Conservation (phyloP, 2,329 filamentous ascomycete genomes). For the Talaromyces sp. region DNA sequence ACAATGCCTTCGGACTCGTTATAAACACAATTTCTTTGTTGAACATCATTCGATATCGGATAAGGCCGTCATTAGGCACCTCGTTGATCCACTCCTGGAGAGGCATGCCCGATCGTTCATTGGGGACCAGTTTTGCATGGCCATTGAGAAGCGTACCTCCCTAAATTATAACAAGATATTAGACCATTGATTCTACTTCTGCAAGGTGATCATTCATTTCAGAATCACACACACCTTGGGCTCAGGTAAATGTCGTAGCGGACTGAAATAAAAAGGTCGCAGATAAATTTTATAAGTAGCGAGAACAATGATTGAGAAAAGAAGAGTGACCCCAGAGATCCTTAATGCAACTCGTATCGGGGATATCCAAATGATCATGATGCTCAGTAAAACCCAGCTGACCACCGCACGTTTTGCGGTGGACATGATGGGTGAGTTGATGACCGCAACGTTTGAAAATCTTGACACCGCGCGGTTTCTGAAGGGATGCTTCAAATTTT, state of each 20-base stretch:
- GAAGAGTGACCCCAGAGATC: not conserved
- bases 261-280: constrained; percentile 2
- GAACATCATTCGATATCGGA: constrained; percentile 9
- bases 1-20: constrained; percentile 11
- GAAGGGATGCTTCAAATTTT: not conserved
- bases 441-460: not conserved
- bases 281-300: constrained; percentile 1
- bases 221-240: not conserved
- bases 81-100: constrained; percentile 14
- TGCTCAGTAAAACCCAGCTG: not conserved
- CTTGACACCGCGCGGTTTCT: not conserved
- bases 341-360: not conserved
- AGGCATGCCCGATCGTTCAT: constrained; percentile 13
- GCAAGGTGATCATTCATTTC: too few species aligned
- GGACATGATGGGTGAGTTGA: not conserved
- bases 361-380: not conserved
- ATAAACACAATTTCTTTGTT: constrained; percentile 10
- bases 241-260: constrained; percentile 5
- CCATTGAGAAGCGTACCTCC: constrained; percentile 7
- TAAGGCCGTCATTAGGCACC: constrained; percentile 12
- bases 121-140: constrained; percentile 9
- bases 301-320: not conserved
- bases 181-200: not conserved
- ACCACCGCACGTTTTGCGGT: not conserved
- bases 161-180: not conserved